These are phyloP conservation scores for Rhodotorula mucilaginosa DNA, from an alignment of 1,284 basidiomycete species.

Conservation along the genomic window DNA sequence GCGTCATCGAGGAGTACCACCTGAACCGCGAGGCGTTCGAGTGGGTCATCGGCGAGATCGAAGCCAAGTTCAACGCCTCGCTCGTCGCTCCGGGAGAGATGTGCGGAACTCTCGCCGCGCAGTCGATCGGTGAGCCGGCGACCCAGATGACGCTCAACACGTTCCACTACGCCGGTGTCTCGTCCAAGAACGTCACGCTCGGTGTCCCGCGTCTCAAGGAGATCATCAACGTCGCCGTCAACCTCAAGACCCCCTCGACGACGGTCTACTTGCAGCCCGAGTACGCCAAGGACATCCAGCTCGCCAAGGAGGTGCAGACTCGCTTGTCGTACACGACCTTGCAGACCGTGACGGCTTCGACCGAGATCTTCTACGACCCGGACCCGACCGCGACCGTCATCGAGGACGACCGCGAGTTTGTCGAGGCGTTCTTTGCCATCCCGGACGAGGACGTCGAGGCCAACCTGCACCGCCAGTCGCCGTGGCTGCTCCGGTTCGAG, in stretches of 20 bases:
- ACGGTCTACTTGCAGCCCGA: slow-evolving; percentile 81
- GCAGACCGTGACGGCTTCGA: slow-evolving; percentile 88
- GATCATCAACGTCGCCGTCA: slow-evolving; percentile 97
- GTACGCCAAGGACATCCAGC: slow-evolving; percentile 61
- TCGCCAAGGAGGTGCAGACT: slow-evolving; percentile 85
- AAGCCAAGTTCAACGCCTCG: slow-evolving; percentile 89
- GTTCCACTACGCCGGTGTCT: slow-evolving; percentile 98
- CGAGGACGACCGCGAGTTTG: slow-evolving; percentile 92
- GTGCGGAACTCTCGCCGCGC: slow-evolving; percentile 96
- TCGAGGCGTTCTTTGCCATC: slow-evolving; percentile 99
- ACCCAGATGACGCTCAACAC: slow-evolving; percentile 98
- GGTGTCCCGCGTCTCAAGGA: slow-evolving; percentile 97
- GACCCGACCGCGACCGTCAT: slow-evolving; percentile 89
- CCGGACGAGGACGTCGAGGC: slow-evolving; percentile 94
- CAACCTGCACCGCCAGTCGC: slow-evolving; percentile 87
- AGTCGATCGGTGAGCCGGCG: slow-evolving; percentile 98
- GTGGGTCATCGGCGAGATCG: slow-evolving; percentile 95
- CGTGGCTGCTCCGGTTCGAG: slow-evolving; percentile 95
- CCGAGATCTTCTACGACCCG: slow-evolving; percentile 98
- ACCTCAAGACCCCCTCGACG: slow-evolving; percentile 96
- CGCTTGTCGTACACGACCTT: slow-evolving; percentile 92
- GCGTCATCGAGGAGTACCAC: slow-evolving; percentile 80
- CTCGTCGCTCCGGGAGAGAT: slow-evolving; percentile 94
- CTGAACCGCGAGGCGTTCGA: slow-evolving; percentile 89
- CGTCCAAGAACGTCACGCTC: slow-evolving; percentile 94